Evolutionary conservation across 495 filamentous ascomycete species (phyloP), one percentile per base, ranked within the genome.

Genomic region (Xylaria castorea): DNA sequence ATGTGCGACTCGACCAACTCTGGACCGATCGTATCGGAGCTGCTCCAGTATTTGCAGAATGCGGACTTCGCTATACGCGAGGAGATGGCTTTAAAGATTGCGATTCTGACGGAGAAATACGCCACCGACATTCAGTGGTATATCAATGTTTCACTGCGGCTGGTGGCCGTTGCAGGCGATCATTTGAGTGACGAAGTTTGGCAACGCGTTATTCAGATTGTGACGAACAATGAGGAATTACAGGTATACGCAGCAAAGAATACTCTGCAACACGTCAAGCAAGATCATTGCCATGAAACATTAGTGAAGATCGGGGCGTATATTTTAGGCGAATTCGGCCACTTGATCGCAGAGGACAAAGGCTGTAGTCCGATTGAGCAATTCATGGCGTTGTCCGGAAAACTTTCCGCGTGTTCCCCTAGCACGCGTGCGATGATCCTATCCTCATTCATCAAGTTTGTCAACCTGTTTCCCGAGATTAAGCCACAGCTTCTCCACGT

Each of bases 181-280:
- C 97, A 99, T 82, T 95, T 99, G 68, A 98, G 95, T 81, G 97
- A 99, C 68, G 97, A 99, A 83, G 97, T 99, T 32, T 99, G 97
- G 97, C 97, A 99, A 75, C 91, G 97, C 75, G 95, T 99, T 68
- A 98, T 97, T 74, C 97, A 98, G 81, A 98, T 99, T 75, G 95
- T 99, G 71, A 98, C 97, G 48, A 99, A 99, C 83, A 99, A 99
- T 82, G 97, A 99, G 79, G 95, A 97, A 80, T 86, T 99, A 50
- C 96, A 99, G 83, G 92, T 97, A 2, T 99, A 99, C 81, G 96
- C 96, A 0, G 95, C 95, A 12, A 92, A 96, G 76, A 97, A 94
- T 73, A 94, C 94, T 40, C 84, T 99, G 11, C 89, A 93, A 63
- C 97, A 98, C 76, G 83, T 97, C 76, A 97, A 98, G 81, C 90